Evolutionary conservation across 768 basidiomycete species (phyloP).

Genomic region (Lactarius deliciosus): DNA sequence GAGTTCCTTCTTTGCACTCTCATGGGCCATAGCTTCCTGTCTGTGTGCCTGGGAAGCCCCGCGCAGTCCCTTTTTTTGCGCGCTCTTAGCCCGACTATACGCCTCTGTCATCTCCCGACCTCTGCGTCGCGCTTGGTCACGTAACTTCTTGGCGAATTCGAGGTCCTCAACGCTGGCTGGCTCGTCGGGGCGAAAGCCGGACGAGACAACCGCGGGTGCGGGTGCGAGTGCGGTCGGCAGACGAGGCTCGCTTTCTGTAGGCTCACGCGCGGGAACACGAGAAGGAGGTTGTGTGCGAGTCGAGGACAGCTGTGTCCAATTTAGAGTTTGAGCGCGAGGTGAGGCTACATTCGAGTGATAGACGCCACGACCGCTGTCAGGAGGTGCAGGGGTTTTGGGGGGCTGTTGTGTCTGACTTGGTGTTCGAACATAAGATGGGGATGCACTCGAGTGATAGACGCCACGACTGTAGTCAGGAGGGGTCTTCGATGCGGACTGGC

Average conservation of each 20-base stretch:
- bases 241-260: neutral
- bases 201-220: neutral
- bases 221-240: neutral
- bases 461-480: neutral
- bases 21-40: neutral
- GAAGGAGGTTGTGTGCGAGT: neutral
- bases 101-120: neutral
- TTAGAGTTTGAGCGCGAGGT: neutral
- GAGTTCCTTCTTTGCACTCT: neutral
- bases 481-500: neutral
- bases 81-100: neutral
- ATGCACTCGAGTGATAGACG: neutral
- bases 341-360: neutral
- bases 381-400: neutral
- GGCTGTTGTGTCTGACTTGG: neutral
- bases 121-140: conserved; percentile 3
- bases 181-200: neutral
- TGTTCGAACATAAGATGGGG: neutral
- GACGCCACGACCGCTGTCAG: neutral
- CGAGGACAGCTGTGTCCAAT: neutral
- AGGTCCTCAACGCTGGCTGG: neutral
- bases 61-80: neutral
- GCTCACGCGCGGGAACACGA: neutral
- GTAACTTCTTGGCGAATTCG: neutral
- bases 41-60: neutral